These are phyloP conservation scores for Rhodosporidiobolus odoratus DNA, from an alignment of 768 basidiomycete species.

Conservation along the genomic window DNA sequence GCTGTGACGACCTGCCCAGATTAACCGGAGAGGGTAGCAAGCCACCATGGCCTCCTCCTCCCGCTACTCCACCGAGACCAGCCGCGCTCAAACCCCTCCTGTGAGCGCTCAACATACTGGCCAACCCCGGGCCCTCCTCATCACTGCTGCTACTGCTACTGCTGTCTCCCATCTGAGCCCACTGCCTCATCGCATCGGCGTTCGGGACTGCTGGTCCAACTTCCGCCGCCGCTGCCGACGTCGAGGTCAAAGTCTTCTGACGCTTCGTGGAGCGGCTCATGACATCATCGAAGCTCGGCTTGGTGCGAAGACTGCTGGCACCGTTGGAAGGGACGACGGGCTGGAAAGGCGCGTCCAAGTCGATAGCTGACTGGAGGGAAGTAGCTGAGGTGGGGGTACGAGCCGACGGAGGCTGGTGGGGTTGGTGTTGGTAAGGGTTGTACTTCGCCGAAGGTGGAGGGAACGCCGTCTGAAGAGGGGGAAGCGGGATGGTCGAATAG, in stretches of 20 bases:
- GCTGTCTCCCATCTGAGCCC: not conserved
- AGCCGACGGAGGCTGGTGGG: conserved; percentile 5
- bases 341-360: not conserved
- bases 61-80: not conserved
- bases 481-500: too few species aligned
- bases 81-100: not conserved
- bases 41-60: not conserved
- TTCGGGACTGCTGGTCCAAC: conserved; percentile 5
- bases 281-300: conserved; percentile 13
- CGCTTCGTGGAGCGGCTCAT: conserved; percentile 16
- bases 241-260: not conserved
- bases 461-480: too few species aligned
- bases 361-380: conserved; percentile 21
- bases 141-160: not conserved
- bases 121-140: conserved; percentile 6
- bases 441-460: not conserved
- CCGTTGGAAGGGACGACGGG: not conserved
- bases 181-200: not conserved
- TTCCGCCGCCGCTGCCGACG: conserved; percentile 1
- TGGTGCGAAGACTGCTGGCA: not conserved
- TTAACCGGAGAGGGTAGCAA: too few species aligned
- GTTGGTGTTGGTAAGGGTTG: not conserved
- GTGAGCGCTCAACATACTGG: conserved; percentile 1
- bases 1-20: too few species aligned
- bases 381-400: not conserved